Percentiles rank a stretch among this genome's conserved stretches.
These are phyloP conservation scores for Tritrichomonas musculus DNA, from an alignment of 208 protist genomes.

Conservation along the genomic window DNA sequence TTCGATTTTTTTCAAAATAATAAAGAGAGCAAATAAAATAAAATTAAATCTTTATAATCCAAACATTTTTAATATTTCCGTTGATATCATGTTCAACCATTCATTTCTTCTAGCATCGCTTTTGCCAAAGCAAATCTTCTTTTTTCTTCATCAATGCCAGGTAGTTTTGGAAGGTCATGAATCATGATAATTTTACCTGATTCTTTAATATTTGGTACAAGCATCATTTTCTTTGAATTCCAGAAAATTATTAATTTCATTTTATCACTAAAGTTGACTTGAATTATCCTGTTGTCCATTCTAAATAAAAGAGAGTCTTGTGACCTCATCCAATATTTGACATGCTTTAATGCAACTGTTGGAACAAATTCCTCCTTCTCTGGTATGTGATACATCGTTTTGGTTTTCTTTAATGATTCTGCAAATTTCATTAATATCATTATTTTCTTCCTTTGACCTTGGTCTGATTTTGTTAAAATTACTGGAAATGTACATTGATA, in stretches of 20 bases:
- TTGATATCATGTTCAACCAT: no score
- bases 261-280: slow-evolving; percentile 5
- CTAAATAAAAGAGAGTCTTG: not conserved
- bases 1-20: no score
- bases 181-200: not conserved
- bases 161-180: not conserved
- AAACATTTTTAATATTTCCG: no score
- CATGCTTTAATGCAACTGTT: not conserved
- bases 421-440: not conserved
- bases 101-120: not conserved
- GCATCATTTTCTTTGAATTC: not conserved
- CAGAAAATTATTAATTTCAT: not conserved
- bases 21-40: no score
- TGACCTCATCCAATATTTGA: slow-evolving; percentile 1
- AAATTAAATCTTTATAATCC: no score
- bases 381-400: not conserved
- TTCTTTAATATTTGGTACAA: not conserved
- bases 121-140: not conserved
- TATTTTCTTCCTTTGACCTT: not conserved
- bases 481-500: not conserved
- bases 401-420: not conserved
- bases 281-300: not conserved
- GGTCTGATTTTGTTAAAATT: not conserved
- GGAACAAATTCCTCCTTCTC: not conserved
- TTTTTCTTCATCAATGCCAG: not conserved